Conservation (phyloP, 257 asterid genomes). For the Gentiana straminea region DNA sequence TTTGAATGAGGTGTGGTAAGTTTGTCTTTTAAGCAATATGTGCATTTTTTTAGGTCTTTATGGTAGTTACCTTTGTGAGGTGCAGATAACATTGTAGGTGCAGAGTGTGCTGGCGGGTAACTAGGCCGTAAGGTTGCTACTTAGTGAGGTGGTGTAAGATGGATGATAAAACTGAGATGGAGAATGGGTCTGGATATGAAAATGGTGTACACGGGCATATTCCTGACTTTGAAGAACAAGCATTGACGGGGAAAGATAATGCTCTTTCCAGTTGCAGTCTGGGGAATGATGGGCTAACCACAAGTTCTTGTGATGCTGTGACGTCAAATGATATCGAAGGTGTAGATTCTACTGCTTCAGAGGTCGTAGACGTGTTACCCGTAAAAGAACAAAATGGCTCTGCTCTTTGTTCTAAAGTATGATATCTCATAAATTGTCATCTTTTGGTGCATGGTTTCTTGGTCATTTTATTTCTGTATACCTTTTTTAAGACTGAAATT, state of each 20-base stretch:
- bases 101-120: slow-evolving; percentile 1
- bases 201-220: slow-evolving; percentile 20
- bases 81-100: not conserved
- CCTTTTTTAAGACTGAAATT: not conserved
- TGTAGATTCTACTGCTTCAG: slow-evolving; percentile 9
- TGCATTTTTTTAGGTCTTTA: slow-evolving; percentile 4
- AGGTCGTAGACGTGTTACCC: slow-evolving; percentile 8
- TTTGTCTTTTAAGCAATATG: not conserved
- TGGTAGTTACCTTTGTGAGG: not conserved
- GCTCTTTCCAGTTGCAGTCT: slow-evolving; percentile 16
- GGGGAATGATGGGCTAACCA: slow-evolving; percentile 14
- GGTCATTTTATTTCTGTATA: not conserved
- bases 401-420: slow-evolving; percentile 15
- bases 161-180: slow-evolving; percentile 22
- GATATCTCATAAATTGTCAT: not conserved
- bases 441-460: not conserved
- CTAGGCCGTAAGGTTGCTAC: too few species aligned
- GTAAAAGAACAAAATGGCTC: slow-evolving; percentile 12
- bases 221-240: slow-evolving; percentile 7
- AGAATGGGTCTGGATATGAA: slow-evolving; percentile 19
- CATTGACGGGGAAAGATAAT: slow-evolving; percentile 9
- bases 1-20: not conserved
- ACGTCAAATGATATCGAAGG: slow-evolving; percentile 16
- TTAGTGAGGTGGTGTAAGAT: slow-evolving; percentile 12
- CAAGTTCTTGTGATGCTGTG: slow-evolving; percentile 11